A percentile compares a stretch with the other conserved stretches of the same genome.
phyloP scores from a whole-genome alignment of 225 moss, liverwort and hornwort species.

The Sphagnum tenellum region DNA sequence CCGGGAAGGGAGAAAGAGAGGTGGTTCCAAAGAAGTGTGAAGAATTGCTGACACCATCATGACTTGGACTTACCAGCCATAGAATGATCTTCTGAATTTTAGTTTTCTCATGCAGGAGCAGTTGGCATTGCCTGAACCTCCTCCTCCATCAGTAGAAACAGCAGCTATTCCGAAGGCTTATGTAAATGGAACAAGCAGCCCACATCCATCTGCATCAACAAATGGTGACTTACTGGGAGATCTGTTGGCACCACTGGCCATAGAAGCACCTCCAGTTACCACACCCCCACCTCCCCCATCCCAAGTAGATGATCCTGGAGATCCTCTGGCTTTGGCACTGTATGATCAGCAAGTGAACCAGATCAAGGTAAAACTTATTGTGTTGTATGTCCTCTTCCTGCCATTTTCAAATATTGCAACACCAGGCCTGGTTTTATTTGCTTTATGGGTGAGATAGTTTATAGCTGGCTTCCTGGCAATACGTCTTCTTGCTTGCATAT shows the following conservation, averaged over 20 bases:
- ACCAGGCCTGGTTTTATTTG: too few relatives aligned
- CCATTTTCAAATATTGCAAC: too few relatives aligned
- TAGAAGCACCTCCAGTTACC: slow-evolving; percentile 61
- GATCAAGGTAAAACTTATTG: slow-evolving; percentile 39
- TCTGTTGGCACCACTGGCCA: slow-evolving; percentile 71
- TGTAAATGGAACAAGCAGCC: slow-evolving; percentile 54
- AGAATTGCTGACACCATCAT: too few relatives aligned
- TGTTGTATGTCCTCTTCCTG: too few relatives aligned
- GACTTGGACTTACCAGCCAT: too few relatives aligned
- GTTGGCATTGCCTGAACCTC: slow-evolving; percentile 42
- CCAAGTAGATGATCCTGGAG: slow-evolving; percentile 21
- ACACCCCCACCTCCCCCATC: slow-evolving; percentile 10
- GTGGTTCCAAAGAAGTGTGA: too few relatives aligned
- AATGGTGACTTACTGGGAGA: slow-evolving; percentile 76
- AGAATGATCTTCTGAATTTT: too few relatives aligned
- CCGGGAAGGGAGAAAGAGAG: too few relatives aligned
- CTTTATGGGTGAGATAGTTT: too few relatives aligned
- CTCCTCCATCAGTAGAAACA: slow-evolving; percentile 15
- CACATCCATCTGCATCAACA: slow-evolving; percentile 26
- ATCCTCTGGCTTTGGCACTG: slow-evolving; percentile 63
- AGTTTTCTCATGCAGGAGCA: slow-evolving; percentile 33
- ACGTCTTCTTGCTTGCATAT: too few relatives aligned
- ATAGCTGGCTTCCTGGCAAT: too few relatives aligned
- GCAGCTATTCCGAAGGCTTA: slow-evolving; percentile 18
- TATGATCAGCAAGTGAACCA: slow-evolving; percentile 38